These are phyloP conservation scores for Cyclotella atomus DNA, from an alignment of 108 stramenopile genomes.

Conservation along the genomic window DNA sequence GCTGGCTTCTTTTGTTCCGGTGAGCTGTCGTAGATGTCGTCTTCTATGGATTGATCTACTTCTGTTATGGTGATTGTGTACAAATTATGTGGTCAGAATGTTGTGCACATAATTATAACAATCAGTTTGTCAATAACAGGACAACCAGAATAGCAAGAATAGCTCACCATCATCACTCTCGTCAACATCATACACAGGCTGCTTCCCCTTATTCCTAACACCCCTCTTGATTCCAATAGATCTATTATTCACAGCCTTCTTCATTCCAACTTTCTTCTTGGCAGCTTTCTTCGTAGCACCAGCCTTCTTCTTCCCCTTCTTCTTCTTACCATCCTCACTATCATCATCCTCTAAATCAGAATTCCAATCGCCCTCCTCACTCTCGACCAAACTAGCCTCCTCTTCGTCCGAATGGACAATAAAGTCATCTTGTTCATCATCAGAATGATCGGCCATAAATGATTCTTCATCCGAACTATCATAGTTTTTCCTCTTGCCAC, in stretches of 20 bases:
- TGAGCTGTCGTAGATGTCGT: conserved; percentile 18
- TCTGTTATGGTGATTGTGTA: too few relatives aligned
- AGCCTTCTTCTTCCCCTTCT: neutral
- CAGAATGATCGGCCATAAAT: conserved; percentile 21
- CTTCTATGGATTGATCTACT: neutral
- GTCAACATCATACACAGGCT: conserved; percentile 10
- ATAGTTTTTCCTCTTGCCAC: conserved; percentile 3
- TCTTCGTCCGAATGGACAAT: conserved; percentile 39
- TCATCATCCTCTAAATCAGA: conserved; percentile 54
- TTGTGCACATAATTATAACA: neutral
- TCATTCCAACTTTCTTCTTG: too few relatives aligned
- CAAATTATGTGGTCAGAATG: too few relatives aligned
- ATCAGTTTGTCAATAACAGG: neutral
- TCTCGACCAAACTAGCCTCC: conserved; percentile 17
- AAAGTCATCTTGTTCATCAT: conserved; percentile 50
- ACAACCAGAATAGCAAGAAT: neutral
- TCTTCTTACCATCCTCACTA: conserved; percentile 17
- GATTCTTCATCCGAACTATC: conserved; percentile 11
- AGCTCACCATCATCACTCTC: conserved; percentile 26
- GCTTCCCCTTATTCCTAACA: conserved; percentile 40
- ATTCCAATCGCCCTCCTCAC: conserved; percentile 34
- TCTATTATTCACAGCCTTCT: neutral
- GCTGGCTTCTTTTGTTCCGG: conserved; percentile 17
- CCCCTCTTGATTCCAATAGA: conserved; percentile 18
- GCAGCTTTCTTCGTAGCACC: too few relatives aligned